Conservation (phyloP, 768 basidiomycete genomes). For the Hericium erinaceus region DNA sequence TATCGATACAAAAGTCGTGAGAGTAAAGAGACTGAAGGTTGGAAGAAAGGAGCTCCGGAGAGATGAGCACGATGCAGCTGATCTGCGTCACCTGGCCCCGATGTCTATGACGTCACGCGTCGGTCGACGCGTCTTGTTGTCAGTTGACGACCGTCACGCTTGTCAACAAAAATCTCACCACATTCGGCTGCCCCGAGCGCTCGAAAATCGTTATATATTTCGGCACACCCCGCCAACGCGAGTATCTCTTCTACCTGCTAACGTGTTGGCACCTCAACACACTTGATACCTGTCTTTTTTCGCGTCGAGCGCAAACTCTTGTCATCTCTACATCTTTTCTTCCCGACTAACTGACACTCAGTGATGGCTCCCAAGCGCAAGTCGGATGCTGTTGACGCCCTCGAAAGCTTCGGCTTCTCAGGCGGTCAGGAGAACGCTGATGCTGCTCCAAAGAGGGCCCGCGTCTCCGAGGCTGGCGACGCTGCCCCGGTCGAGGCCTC, state of each 20-base stretch:
- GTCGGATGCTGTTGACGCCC: conserved; percentile 22
- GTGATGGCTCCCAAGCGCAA: conserved; percentile 35
- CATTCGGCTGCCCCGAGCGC: not conserved
- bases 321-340: too few relatives aligned
- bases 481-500: conserved; percentile 14
- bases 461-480: conserved; percentile 18
- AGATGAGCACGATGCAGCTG: not conserved
- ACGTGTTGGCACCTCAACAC: not conserved
- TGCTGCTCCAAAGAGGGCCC: conserved; percentile 24
- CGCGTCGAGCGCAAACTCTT: too few relatives aligned
- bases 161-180: not conserved
- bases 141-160: not conserved
- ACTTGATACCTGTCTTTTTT: not conserved
- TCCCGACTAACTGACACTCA: too few relatives aligned
- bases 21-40: not conserved
- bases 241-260: not conserved
- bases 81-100: not conserved
- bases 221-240: not conserved
- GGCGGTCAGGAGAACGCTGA: conserved; percentile 14
- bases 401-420: conserved; percentile 12
- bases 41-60: not conserved
- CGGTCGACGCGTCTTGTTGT: not conserved
- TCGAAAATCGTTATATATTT: not conserved
- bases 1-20: not conserved
- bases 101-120: conserved; percentile 2